Evolutionary conservation across 768 basidiomycete species (phyloP).

Genomic region (Boletus fagicola): DNA sequence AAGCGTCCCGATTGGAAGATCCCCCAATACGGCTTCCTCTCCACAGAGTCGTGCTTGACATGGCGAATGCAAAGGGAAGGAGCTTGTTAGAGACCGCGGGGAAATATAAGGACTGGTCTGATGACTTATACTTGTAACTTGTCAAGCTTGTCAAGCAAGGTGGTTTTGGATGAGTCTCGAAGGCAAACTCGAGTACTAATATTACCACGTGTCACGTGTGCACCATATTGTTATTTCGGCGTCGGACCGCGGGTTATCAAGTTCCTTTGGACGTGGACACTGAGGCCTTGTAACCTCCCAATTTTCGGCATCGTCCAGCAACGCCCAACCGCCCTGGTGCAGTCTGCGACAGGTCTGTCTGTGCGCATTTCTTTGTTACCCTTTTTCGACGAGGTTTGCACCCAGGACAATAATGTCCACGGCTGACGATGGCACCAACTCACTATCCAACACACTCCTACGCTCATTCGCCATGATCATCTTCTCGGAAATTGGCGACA

Average conservation of each 20-base stretch:
- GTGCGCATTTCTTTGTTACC: background rate
- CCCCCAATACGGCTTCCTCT: too few species aligned
- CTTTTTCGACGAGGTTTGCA: background rate
- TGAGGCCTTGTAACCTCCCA: background rate
- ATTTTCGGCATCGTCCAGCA: background rate
- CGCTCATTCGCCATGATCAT: constrained; percentile 92
- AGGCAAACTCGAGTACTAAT: background rate
- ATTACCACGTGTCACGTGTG: background rate
- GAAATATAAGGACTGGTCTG: too few species aligned
- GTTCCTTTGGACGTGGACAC: background rate
- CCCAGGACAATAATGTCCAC: constrained; percentile 20
- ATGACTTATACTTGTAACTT: constrained; percentile 16
- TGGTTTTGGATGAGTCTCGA: too few species aligned
- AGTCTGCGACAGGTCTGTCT: constrained; percentile 3
- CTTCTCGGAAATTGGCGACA: constrained; percentile 92
- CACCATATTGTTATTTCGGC: too few species aligned
- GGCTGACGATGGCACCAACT: constrained; percentile 11
- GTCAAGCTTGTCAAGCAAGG: too few species aligned
- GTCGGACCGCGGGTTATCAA: background rate
- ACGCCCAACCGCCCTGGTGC: background rate
- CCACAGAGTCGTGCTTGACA: too few species aligned
- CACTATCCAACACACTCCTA: constrained; percentile 48
- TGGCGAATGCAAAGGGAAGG: too few species aligned
- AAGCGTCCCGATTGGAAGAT: too few species aligned
- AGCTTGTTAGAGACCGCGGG: too few species aligned